phyloP scores from a whole-genome alignment of 768 basidiomycete genomes.

The Calocybe cyanea region DNA sequence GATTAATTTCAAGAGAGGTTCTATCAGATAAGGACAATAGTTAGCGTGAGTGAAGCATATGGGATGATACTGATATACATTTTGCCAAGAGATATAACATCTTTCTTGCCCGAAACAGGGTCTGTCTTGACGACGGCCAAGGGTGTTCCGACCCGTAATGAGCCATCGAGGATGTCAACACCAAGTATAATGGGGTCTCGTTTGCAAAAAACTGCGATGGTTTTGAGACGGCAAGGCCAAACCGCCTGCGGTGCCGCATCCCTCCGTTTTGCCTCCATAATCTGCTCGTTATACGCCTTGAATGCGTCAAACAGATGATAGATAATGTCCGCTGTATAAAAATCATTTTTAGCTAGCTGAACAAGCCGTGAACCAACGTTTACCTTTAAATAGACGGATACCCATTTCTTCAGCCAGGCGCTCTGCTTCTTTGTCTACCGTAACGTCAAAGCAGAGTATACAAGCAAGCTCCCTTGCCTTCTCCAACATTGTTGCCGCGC shows the following conservation, averaged over 20 bases:
- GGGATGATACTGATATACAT: slow-evolving; percentile 54
- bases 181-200: slow-evolving; percentile 97
- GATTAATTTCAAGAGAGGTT: slow-evolving; percentile 96
- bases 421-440: slow-evolving; percentile 92
- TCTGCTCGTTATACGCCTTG: slow-evolving; percentile 89
- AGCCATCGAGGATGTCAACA: slow-evolving; percentile 93
- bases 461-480: slow-evolving; percentile 93
- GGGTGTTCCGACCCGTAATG: slow-evolving; percentile 88
- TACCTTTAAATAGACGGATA: slow-evolving; percentile 91
- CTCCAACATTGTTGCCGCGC: slow-evolving; percentile 90
- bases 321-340: slow-evolving; percentile 84
- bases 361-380: not conserved
- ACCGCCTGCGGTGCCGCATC: slow-evolving; percentile 94
- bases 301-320: slow-evolving; percentile 98
- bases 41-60: not conserved
- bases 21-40: slow-evolving; percentile 35
- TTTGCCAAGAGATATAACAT: slow-evolving; percentile 89
- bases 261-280: slow-evolving; percentile 84
- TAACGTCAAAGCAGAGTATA: slow-evolving; percentile 95
- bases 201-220: slow-evolving; percentile 91
- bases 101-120: slow-evolving; percentile 81
- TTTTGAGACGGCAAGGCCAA: slow-evolving; percentile 94
- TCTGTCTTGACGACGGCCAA: slow-evolving; percentile 94
- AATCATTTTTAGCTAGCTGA: slow-evolving; percentile 1
- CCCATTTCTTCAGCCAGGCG: slow-evolving; percentile 91